phyloP scores from a whole-genome alignment of 2,329 filamentous ascomycete genomes.

The Ophioceras dolichostomum region DNA sequence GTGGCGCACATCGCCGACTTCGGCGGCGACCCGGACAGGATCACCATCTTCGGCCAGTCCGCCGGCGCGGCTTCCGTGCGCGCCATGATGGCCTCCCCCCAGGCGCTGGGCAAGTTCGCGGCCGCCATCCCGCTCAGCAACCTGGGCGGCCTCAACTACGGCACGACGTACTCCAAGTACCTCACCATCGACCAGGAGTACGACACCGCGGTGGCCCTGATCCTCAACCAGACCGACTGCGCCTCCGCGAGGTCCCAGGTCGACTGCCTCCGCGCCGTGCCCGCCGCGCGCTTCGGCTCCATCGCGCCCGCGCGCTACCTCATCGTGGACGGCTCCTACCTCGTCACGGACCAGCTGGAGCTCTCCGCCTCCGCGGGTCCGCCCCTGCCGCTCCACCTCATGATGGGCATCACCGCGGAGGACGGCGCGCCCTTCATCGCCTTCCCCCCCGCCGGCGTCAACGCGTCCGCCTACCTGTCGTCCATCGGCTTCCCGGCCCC shows the following conservation, averaged over 20 bases:
- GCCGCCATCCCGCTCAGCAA: conserved; percentile 30
- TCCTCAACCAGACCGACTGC: conserved; percentile 40
- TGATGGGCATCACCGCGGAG: conserved; percentile 41
- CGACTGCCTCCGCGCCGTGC: conserved; percentile 36
- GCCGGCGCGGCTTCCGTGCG: conserved; percentile 40
- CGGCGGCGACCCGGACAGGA: conserved; percentile 42
- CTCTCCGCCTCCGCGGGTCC: conserved; percentile 25
- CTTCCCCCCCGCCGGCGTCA: conserved; percentile 25
- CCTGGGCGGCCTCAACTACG: conserved; percentile 34
- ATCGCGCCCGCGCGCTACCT: conserved; percentile 37
- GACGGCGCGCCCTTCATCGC: conserved; percentile 42
- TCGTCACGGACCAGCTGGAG: conserved; percentile 31
- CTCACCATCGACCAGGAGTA: conserved; percentile 41
- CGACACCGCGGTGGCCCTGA: conserved; percentile 30
- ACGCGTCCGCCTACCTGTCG: conserved; percentile 17
- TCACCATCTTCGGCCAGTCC: conserved; percentile 43
- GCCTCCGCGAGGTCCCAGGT: conserved; percentile 33
- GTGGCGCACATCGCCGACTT: conserved; percentile 37
- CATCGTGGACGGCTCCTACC: conserved; percentile 45
- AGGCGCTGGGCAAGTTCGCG: conserved; percentile 32
- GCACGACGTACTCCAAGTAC: conserved; percentile 45
- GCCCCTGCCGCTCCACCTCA: conserved; percentile 36
- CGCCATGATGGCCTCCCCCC: conserved; percentile 34
- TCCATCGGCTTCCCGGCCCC: conserved; percentile 16
- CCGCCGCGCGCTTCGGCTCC: conserved; percentile 28